Conservation (phyloP, 495 filamentous ascomycete species). For the Neurospora terricola region DNA sequence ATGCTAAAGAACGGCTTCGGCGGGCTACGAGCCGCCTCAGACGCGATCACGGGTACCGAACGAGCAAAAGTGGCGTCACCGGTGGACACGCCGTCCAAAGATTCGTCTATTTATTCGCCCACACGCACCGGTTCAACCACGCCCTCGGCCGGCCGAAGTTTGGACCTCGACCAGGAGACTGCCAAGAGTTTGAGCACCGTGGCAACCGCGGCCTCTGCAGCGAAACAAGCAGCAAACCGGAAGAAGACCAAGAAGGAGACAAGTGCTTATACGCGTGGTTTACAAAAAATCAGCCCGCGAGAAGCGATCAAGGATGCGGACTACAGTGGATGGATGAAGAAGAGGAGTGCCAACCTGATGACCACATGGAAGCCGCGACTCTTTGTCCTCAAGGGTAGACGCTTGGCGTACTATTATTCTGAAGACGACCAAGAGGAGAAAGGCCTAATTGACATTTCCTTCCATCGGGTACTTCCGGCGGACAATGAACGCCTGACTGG, state of each 20-base stretch:
- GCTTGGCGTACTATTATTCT: constrained; percentile 93
- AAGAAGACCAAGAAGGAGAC: constrained; percentile 81
- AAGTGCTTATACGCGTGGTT: constrained; percentile 81
- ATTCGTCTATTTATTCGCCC: constrained; percentile 57
- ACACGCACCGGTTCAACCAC: constrained; percentile 76
- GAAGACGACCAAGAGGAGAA: constrained; percentile 86
- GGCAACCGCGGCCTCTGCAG: constrained; percentile 29
- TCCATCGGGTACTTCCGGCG: constrained; percentile 90
- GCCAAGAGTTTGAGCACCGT: constrained; percentile 43
- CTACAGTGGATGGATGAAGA: constrained; percentile 99
- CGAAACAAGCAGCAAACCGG: constrained; percentile 34
- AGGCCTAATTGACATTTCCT: constrained; percentile 94
- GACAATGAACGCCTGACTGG: constrained; percentile 84
- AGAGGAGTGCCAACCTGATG: constrained; percentile 90
- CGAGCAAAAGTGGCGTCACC: constrained; percentile 44
- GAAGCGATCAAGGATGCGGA: constrained; percentile 84
- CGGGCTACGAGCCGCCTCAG: constrained; percentile 72
- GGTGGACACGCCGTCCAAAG: constrained; percentile 50
- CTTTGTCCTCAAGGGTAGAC: constrained; percentile 83
- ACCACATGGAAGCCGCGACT: constrained; percentile 93
- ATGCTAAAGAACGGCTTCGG: constrained; percentile 30
- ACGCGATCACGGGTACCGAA: constrained; percentile 59
- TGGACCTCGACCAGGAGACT: constrained; percentile 64
- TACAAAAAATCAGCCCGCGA: constrained; percentile 70
- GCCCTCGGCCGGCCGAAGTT: constrained; percentile 69